These are phyloP conservation scores for Scheffersomyces titani DNA, from an alignment of 1,139 yeast species.

Conservation along the genomic window DNA sequence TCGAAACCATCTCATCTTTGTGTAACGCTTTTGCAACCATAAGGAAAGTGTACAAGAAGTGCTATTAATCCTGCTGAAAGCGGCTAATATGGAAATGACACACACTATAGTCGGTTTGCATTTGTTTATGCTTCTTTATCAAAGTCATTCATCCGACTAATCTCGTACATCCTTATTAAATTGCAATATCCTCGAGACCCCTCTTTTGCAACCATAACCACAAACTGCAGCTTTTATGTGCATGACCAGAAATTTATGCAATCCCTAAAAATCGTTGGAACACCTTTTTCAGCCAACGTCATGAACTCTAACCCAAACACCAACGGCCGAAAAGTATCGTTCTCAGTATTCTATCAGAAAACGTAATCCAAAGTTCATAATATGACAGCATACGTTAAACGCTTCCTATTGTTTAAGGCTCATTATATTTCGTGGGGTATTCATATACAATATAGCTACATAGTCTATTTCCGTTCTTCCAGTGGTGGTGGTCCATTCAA, in stretches of 20 bases:
- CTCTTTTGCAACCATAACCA: background rate
- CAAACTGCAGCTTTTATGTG: background rate
- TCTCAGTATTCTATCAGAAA: background rate
- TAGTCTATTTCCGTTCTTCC: background rate
- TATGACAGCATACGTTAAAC: too few species aligned
- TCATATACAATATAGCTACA: background rate
- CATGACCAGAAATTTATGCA: background rate
- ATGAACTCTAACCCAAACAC: background rate
- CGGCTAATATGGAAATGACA: background rate
- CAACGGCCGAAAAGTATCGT: background rate
- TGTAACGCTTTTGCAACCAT: background rate
- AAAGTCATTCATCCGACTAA: background rate
- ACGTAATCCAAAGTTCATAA: too few species aligned
- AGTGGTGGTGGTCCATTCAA: background rate
- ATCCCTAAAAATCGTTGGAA: background rate
- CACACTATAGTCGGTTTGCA: background rate
- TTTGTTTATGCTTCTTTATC: background rate
- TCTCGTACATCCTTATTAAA: background rate
- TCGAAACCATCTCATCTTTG: background rate
- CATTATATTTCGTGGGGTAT: background rate
- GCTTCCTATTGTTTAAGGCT: too few species aligned
- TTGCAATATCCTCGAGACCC: background rate
- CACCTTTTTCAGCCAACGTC: background rate
- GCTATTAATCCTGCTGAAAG: background rate
- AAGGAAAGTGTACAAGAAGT: background rate